Evolutionary conservation across 1,284 basidiomycete species (phyloP).

Genomic region (Ustilago nuda): DNA sequence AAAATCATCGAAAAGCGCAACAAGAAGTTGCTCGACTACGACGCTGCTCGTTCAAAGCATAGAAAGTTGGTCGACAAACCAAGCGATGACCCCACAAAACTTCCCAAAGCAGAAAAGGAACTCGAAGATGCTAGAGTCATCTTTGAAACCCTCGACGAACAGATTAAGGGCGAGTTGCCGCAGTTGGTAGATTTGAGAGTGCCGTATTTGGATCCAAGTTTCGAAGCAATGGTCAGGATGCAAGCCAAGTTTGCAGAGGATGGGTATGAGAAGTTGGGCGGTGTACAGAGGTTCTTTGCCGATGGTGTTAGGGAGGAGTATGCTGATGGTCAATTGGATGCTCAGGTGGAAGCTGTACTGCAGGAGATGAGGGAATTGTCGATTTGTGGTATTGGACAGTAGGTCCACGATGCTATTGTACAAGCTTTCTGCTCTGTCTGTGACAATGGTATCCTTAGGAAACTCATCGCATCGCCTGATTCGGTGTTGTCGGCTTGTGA

Average conservation of each 20-base stretch:
- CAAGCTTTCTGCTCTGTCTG: background rate
- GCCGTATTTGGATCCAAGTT: constrained; percentile 97
- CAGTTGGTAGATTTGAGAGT: constrained; percentile 92
- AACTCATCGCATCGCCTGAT: background rate
- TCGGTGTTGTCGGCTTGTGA: background rate
- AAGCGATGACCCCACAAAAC: constrained; percentile 88
- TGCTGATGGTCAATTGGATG: constrained; percentile 93
- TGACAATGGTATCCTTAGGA: background rate
- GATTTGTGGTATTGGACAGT: constrained; percentile 73
- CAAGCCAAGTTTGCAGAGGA: constrained; percentile 97
- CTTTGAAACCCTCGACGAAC: constrained; percentile 91
- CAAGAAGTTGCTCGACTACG: constrained; percentile 98
- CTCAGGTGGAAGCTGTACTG: constrained; percentile 91
- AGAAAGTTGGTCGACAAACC: constrained; percentile 92
- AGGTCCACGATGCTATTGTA: background rate
- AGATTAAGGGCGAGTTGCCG: constrained; percentile 89
- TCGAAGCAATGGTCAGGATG: constrained; percentile 96
- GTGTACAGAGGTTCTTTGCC: constrained; percentile 83
- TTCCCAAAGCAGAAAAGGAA: constrained; percentile 93
- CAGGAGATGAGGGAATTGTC: constrained; percentile 96
- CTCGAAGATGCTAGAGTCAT: constrained; percentile 92
- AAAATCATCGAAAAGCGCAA: constrained; percentile 93
- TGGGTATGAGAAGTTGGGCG: constrained; percentile 96
- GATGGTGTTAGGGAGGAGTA: constrained; percentile 76
- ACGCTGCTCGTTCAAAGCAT: constrained; percentile 80